Evolutionary conservation across 495 filamentous ascomycete species (phyloP), one percentile per base, ranked within the genome.

Genomic region (Aspergillus sclerotioniger): DNA sequence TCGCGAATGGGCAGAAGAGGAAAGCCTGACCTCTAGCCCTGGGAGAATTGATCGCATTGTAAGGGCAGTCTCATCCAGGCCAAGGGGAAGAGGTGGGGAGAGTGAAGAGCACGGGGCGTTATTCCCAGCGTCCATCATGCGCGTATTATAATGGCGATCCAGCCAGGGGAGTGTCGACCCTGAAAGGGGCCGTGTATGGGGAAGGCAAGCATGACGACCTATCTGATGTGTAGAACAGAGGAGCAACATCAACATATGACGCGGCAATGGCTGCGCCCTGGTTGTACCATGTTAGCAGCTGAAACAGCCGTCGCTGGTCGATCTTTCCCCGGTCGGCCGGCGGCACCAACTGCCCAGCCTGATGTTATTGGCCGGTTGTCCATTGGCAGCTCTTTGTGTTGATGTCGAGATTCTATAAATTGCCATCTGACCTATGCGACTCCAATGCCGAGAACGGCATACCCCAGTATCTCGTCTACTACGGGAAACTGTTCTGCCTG

Each of bases 31-130:
- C 53, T 37, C 32, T 50, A 16, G 43, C 53, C 37, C 32, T 50
- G 13, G 43, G 32, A 13, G 41, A 13, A 21, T 39, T 43, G 49
- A 59, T 61, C 33, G 55, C 57, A 62, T 67, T 55, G 56, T 64
- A 32, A n/a, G 28, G 25, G 12, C n/a, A 32, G 13, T 28, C 10
- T 2, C 5, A 29, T 16, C 8, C 28, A n/a, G 28, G 21, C 3
- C 19, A 19, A 15, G 47, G 28, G 21, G 46, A 49, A 16, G 25
- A 49, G 25, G n/a, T 17, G n/a, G 31, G 28, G 16, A 16, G 8
- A 13, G 13, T 21, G 13, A 32, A 16, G 21, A 13, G 37, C 15
- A 13, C 10, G 37, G 13, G 37, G 13, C 13, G 37, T 13, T 1
- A n/a, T 41, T 41, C 1, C 2, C 37, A n/a, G 10, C 13, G 6